Evolutionary conservation across 1,284 basidiomycete species (phyloP), one percentile per base, ranked within the genome.

Genomic region (Ustilago nuda): DNA sequence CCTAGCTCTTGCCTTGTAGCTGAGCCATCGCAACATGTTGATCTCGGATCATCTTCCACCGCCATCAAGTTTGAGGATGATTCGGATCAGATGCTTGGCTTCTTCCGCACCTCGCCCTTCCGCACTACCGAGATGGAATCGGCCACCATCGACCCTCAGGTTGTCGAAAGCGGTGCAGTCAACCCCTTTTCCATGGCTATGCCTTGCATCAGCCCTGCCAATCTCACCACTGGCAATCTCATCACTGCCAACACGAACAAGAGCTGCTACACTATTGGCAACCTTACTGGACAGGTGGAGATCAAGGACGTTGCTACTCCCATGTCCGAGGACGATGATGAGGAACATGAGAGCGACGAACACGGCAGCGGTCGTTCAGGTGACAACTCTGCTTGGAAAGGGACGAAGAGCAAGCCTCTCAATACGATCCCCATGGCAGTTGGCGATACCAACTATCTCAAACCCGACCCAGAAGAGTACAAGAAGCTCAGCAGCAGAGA

Each of bases 401-500:
- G 56, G 0, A 61, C 54, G 32, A 60, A 55, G 35, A 67, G 58
- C 54, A 76, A 72, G 70, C 50, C 64, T 7, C 68, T 80, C n/a
- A 73, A 58, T 63, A 48, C 53, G 11, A 71, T 71, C 56, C 68
- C 61, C 23, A 74, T 66, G 67, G 64, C 64, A 8, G 71, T 78
- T 2, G 75, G 75, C 33, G 60, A 74, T 23, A 65, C 69, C 63
- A 78, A 79, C 60, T 71, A 79, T 50, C 80, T 79, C 59, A 80
- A 79, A 63, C 93, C 93, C 1, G 90, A 91, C 17, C 92, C 94
- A 0, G 95, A 98, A 80, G 94, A 96, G 80, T 98, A 98, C 88
- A 92, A 93, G 87, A 97, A 94, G 87, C 92, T 99, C 89, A 91
- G 91, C 19, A 92, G 91, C 85, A 98, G 98, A 88, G 95, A 98